Conservation (phyloP, 2,329 filamentous ascomycete genomes). For the Tolypocladium inflatum region DNA sequence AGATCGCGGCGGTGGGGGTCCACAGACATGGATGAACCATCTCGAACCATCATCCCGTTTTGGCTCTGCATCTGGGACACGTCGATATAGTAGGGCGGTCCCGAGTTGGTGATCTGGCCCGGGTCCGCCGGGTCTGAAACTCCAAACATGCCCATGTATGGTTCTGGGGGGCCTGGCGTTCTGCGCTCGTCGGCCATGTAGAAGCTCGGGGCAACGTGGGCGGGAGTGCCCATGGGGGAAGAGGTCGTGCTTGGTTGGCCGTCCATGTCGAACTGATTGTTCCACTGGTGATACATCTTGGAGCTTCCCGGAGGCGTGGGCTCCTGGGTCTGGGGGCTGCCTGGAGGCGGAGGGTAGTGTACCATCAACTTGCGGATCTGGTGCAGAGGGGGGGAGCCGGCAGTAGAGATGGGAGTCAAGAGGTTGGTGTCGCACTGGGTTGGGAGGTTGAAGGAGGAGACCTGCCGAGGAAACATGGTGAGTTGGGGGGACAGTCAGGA, state of each 20-base stretch:
- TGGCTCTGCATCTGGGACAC: conserved; percentile 16
- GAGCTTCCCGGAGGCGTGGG: conserved; percentile 38
- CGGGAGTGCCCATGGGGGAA: conserved; percentile 35
- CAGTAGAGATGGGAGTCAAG: conserved; percentile 41
- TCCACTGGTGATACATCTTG: conserved; percentile 34
- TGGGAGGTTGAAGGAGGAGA: conserved; percentile 22
- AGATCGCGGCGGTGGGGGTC: conserved; percentile 15
- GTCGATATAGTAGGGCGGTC: conserved; percentile 17
- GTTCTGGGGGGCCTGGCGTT: conserved; percentile 25
- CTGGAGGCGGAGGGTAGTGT: conserved; percentile 28
- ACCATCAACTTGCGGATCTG: conserved; percentile 32
- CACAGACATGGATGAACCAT: conserved; percentile 11
- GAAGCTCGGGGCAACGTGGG: conserved; percentile 22
- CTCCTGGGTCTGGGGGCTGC: conserved; percentile 28
- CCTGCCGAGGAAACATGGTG: conserved; percentile 7
- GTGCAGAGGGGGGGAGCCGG: conserved; percentile 36
- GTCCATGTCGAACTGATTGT: conserved; percentile 29
- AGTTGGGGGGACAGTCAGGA: not conserved
- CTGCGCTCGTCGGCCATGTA: conserved; percentile 29
- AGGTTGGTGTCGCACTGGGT: conserved; percentile 32
- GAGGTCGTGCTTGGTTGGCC: conserved; percentile 30
- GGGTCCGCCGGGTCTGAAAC: conserved; percentile 21
- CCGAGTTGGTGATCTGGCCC: conserved; percentile 11
- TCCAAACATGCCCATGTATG: conserved; percentile 25
- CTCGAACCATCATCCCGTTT: conserved; percentile 15